Evolutionary conservation across 306 rosid species (phyloP), one percentile per base, ranked within the genome.

Genomic region (Rosa rugosa): DNA sequence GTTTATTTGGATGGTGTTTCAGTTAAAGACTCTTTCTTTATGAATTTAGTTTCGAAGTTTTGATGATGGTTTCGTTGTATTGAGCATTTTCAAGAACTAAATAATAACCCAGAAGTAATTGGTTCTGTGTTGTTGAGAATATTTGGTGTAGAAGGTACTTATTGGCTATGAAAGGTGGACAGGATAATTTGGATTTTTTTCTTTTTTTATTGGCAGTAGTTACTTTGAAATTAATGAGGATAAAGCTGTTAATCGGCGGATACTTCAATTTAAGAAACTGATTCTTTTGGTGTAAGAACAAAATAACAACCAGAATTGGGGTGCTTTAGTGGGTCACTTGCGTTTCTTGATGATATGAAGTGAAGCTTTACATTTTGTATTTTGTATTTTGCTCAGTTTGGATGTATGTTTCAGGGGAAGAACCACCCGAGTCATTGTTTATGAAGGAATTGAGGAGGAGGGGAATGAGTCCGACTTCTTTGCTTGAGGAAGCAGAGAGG

Each of bases 391-490:
- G 38, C 85, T 85, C 50, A 74, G 44, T 23, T 73, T 42, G 54
- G 71, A 22, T 14, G 77, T 50, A 6, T 60, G 38, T 79, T 75
- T 85, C 89, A 95, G 99, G 96, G 22, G 97, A 95, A 81, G 99
- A 95, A 66, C 87, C 94, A 46, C 93, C 99, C 0, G 99, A 95
- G 83, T 95, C 99, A 27, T 87, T 93, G 84, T 95, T 95, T 84
- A 84, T 90, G 97, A 95, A 95, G 89, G 99, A 95, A 75, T 75
- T 95, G 86, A 92, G 88, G 93, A 87, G 85, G 87, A 88, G 99
- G 75, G 99, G 99, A 45, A 90, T 95, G 95, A 89, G 85, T 51
- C 99, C 99, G 54, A 91, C 97, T 69, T 95, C 99, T 53, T 85
- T 91, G 90, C 93, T 93, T 38, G 98, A 95, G 86, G 99, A 91